These are phyloP conservation scores for Penicillium sp. DNA, from an alignment of 2,329 filamentous ascomycete species.

Conservation along the genomic window DNA sequence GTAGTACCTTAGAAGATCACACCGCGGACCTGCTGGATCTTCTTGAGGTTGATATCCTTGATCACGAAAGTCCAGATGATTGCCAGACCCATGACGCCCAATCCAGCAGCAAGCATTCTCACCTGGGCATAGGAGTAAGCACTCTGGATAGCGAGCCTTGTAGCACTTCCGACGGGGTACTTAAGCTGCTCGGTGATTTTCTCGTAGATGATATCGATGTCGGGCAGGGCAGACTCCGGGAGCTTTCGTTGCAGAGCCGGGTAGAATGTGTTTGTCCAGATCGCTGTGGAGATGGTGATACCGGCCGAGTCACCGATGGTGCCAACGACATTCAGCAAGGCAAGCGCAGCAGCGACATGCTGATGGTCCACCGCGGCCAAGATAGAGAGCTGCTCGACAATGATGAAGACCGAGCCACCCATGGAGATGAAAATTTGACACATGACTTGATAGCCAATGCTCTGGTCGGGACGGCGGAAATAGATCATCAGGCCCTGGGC, in stretches of 20 bases:
- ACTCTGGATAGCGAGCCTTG: conserved; percentile 56
- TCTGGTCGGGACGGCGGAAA: conserved; percentile 50
- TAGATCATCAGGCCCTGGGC: conserved; percentile 58
- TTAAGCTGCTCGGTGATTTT: conserved; percentile 12
- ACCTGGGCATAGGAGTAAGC: conserved; percentile 59
- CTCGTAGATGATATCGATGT: conserved; percentile 19
- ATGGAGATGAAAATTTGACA: conserved; percentile 60
- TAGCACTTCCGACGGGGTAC: conserved; percentile 45
- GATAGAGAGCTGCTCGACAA: conserved; percentile 55
- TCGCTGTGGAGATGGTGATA: conserved; percentile 56
- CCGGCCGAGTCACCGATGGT: conserved; percentile 57
- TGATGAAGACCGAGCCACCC: conserved; percentile 53
- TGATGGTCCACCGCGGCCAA: conserved; percentile 57
- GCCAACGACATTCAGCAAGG: conserved; percentile 56
- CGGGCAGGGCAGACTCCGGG: background rate
- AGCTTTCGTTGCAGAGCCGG: conserved; percentile 35
- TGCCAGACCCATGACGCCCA: conserved; percentile 43
- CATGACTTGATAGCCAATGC: conserved; percentile 56
- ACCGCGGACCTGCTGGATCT: conserved; percentile 53
- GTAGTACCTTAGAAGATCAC: conserved; percentile 47
- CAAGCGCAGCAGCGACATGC: conserved; percentile 55
- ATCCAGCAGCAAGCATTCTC: conserved; percentile 53
- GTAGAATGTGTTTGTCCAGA: conserved; percentile 60
- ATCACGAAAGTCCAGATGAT: conserved; percentile 50
- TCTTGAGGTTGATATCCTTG: conserved; percentile 51